phyloP scores from a whole-genome alignment of 371 early-diverging fungal species.

The Apophysomyces elegans region DNA sequence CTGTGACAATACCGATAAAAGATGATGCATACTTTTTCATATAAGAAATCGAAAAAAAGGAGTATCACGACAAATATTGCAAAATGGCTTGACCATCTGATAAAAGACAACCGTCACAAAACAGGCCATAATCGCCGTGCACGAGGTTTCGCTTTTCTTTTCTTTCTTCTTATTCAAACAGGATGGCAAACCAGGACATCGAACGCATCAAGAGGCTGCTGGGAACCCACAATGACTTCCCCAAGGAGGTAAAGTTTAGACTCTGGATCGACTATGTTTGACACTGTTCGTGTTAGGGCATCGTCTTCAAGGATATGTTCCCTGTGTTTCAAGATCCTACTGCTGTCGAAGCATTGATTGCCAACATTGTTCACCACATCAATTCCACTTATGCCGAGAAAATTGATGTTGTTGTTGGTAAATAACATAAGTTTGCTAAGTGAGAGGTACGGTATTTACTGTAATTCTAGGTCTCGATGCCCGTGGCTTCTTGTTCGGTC shows the following conservation, averaged over 20 bases:
- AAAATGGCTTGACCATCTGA: no score
- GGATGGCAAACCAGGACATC: slow-evolving; percentile 51
- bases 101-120: no score
- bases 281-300: slow-evolving; percentile 56
- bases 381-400: slow-evolving; percentile 65
- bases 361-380: slow-evolving; percentile 86
- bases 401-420: slow-evolving; percentile 91
- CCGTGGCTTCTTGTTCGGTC: slow-evolving; percentile 92
- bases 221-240: slow-evolving; percentile 81
- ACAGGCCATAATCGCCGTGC: no score
- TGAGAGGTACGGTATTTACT: not conserved
- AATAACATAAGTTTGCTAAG: not conserved
- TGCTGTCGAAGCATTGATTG: slow-evolving; percentile 89
- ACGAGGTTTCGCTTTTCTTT: not conserved
- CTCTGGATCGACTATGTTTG: not conserved
- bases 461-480: slow-evolving; percentile 74
- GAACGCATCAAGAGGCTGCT: slow-evolving; percentile 69
- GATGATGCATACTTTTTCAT: no score
- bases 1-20: no score
- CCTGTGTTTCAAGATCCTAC: slow-evolving; percentile 94
- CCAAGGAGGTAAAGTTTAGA: slow-evolving; percentile 65
- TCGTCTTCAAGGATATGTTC: slow-evolving; percentile 94
- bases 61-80: no score
- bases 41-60: no score
- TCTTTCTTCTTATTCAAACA: slow-evolving; percentile 13